Evolutionary conservation across 306 rosid genomes (phyloP).

Genomic region (Prunus kanzakura): DNA sequence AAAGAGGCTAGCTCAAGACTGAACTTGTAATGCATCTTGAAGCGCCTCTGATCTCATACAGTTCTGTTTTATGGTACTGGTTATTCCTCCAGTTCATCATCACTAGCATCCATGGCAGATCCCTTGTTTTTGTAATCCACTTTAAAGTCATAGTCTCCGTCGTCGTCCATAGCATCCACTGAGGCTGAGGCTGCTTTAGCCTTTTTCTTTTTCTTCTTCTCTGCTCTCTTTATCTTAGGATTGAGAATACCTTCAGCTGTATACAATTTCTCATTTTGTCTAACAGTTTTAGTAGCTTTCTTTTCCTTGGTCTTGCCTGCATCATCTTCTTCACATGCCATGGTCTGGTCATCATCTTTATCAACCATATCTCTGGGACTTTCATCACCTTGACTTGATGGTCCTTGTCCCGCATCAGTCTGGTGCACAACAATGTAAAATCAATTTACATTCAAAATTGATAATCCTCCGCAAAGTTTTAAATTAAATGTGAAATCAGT

Average conservation of each 20-base stretch:
- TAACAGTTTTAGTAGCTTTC: slow-evolving; percentile 32
- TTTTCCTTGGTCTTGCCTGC: slow-evolving; percentile 45
- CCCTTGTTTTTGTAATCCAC: slow-evolving; percentile 66
- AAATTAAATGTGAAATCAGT: not conserved
- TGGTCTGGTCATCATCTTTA: slow-evolving; percentile 39
- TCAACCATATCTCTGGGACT: slow-evolving; percentile 24
- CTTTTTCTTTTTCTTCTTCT: slow-evolving; percentile 76
- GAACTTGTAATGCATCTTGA: not conserved
- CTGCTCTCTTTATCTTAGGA: slow-evolving; percentile 64
- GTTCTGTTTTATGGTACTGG: not conserved
- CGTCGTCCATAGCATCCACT: slow-evolving; percentile 65
- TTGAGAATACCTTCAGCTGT: slow-evolving; percentile 78
- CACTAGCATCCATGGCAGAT: slow-evolving; percentile 52
- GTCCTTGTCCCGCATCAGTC: slow-evolving; percentile 35
- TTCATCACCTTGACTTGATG: slow-evolving; percentile 38
- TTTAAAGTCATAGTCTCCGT: slow-evolving; percentile 80
- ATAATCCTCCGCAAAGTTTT: not conserved
- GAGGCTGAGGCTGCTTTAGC: slow-evolving; percentile 33
- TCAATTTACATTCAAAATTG: not conserved
- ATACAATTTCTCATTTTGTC: slow-evolving; percentile 83
- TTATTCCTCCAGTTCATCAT: slow-evolving; percentile 16
- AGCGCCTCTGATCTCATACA: not conserved
- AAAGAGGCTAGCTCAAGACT: not conserved
- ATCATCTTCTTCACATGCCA: slow-evolving; percentile 47
- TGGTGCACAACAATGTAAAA: slow-evolving; percentile 25